These are phyloP conservation scores for Wickerhamomyces kurtzmanii DNA, from an alignment of 805 yeast species.

Conservation along the genomic window DNA sequence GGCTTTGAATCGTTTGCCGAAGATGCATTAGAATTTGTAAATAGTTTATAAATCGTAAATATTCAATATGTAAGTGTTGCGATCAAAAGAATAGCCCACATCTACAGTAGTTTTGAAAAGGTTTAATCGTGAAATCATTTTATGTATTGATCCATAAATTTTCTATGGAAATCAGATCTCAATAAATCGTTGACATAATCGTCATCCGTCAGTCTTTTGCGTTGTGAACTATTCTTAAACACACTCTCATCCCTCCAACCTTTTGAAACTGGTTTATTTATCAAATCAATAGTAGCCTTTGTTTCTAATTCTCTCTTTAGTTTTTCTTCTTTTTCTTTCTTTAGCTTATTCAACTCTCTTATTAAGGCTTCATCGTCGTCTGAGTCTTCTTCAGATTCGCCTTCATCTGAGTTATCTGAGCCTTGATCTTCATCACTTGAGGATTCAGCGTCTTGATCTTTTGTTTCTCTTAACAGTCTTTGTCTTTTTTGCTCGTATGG, in stretches of 20 bases:
- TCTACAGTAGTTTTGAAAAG: too few species aligned
- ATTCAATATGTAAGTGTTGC: too few species aligned
- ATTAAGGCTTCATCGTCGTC: conserved; percentile 37
- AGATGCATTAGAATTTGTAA: conserved; percentile 10
- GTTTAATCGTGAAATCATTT: too few species aligned
- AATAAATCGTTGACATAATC: conserved; percentile 20
- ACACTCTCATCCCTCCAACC: conserved; percentile 26
- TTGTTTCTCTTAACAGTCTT: conserved; percentile 4
- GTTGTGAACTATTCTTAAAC: conserved; percentile 13
- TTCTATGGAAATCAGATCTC: conserved; percentile 12
- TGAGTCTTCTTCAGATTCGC: conserved; percentile 23
- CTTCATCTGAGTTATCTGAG: conserved; percentile 15
- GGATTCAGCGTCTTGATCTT: conserved; percentile 4
- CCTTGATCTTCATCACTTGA: conserved; percentile 16
- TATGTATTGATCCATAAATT: conserved; percentile 13
- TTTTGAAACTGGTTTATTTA: conserved; percentile 9
- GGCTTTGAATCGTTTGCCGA: conserved; percentile 10
- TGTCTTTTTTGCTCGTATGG: conserved; percentile 7
- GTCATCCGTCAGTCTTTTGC: conserved; percentile 1
- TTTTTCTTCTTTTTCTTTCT: conserved; percentile 21
- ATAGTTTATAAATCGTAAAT: too few species aligned
- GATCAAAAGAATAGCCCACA: too few species aligned
- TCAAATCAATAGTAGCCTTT: conserved; percentile 16
- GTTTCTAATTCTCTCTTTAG: conserved; percentile 17
- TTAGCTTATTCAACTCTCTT: conserved; percentile 27